Conservation (phyloP, 2,329 filamentous ascomycete genomes). For the Exophiala viscosa region DNA sequence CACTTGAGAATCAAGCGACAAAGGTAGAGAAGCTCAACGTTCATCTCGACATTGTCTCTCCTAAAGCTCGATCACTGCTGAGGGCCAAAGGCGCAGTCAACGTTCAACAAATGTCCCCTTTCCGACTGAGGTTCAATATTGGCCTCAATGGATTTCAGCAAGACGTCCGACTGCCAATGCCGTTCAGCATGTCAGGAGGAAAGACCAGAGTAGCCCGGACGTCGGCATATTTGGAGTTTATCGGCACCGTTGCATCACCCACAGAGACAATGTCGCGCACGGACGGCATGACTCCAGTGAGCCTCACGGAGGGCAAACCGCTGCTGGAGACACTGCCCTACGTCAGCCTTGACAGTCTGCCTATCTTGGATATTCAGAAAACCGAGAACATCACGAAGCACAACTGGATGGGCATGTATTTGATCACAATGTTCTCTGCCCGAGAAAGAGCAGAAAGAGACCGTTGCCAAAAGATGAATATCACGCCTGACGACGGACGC, state of each 20-base stretch:
- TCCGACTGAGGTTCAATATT: too few relatives aligned
- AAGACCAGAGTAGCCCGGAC: conserved; percentile 33
- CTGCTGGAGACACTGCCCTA: conserved; percentile 28
- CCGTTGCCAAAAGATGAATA: neutral
- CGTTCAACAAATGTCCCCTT: too few relatives aligned
- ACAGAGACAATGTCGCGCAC: neutral
- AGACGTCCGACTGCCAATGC: too few relatives aligned
- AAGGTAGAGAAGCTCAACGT: too few relatives aligned
- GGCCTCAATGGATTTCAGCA: neutral
- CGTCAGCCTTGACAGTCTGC: conserved; percentile 27
- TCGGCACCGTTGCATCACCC: conserved; percentile 22
- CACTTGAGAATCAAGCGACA: too few relatives aligned
- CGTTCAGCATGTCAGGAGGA: neutral
- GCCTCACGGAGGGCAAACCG: conserved; percentile 10
- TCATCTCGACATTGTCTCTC: too few relatives aligned
- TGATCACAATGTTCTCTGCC: conserved; percentile 25
- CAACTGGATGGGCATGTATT: conserved; percentile 25
- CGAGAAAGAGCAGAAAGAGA: conserved; percentile 23
- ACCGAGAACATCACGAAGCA: conserved; percentile 8
- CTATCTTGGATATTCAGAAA: conserved; percentile 23
- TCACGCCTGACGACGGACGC: conserved; percentile 2
- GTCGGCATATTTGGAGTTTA: conserved; percentile 33
- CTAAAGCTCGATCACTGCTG: too few relatives aligned
- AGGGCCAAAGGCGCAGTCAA: too few relatives aligned
- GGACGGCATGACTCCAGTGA: conserved; percentile 16